These are phyloP conservation scores for Entomortierella beljakovae DNA, from an alignment of 192 early-diverging fungal species.

Conservation along the genomic window DNA sequence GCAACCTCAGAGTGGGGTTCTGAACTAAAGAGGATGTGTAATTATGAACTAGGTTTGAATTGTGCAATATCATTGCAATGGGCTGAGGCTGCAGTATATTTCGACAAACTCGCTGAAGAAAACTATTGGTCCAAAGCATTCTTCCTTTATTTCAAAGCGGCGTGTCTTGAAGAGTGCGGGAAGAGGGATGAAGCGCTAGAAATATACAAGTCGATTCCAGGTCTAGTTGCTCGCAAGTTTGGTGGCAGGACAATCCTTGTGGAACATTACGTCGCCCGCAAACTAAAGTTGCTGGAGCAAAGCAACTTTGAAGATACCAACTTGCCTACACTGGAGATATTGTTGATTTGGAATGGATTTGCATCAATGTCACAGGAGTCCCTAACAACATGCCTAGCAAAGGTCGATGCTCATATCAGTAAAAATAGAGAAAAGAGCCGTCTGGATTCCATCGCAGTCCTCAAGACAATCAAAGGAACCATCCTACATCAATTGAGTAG, in stretches of 20 bases:
- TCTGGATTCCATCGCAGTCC: constrained; percentile 51
- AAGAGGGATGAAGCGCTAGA: constrained; percentile 76
- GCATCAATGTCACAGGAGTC: constrained; percentile 57
- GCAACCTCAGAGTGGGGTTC: constrained; percentile 49
- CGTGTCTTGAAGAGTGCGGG: constrained; percentile 62
- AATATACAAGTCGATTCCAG: constrained; percentile 67
- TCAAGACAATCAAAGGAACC: constrained; percentile 61
- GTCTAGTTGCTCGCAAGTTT: constrained; percentile 58
- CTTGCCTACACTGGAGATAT: constrained; percentile 61
- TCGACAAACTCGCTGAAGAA: constrained; percentile 53
- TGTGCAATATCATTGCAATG: constrained; percentile 58
- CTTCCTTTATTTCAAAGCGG: constrained; percentile 59
- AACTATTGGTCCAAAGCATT: constrained; percentile 62
- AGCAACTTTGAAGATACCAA: constrained; percentile 60
- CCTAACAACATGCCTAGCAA: constrained; percentile 34
- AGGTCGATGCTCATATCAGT: constrained; percentile 42
- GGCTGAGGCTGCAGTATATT: constrained; percentile 47
- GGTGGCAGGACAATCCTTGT: constrained; percentile 56
- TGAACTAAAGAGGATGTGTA: constrained; percentile 50
- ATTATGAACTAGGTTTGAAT: constrained; percentile 62
- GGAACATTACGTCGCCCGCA: constrained; percentile 61
- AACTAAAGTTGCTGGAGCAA: constrained; percentile 58
- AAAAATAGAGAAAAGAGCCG: constrained; percentile 35
- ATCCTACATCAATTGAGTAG: constrained; percentile 56
- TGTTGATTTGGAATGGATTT: constrained; percentile 64